A percentile compares a stretch with the other conserved stretches of the same genome.
Evolutionary conservation across 352 stramenopile species (phyloP).

Genomic region (Pythium oligandrum): DNA sequence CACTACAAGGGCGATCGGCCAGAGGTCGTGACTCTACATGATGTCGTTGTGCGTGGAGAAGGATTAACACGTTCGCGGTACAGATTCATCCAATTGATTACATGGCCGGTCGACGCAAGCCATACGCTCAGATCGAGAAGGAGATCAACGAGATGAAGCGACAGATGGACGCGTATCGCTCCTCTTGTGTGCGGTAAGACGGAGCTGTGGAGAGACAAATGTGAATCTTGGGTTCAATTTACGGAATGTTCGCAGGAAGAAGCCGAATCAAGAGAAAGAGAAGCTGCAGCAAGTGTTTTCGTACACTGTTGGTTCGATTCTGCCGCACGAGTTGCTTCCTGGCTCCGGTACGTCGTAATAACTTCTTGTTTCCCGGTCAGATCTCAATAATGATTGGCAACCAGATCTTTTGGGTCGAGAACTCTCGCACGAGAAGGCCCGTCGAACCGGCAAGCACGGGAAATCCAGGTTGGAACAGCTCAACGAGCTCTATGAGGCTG

Average conservation of each 20-base stretch:
- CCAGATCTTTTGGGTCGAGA: slow-evolving; percentile 62
- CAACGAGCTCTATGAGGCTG: slow-evolving; percentile 54
- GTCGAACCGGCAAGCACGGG: slow-evolving; percentile 26
- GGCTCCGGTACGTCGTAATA: slow-evolving; percentile 36
- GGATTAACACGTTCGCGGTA: neutral
- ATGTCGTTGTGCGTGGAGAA: no score
- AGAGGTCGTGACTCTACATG: slow-evolving; percentile 19
- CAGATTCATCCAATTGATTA: slow-evolving; percentile 65
- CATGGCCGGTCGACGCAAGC: slow-evolving; percentile 41
- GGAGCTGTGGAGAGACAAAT: neutral
- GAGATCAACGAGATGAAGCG: slow-evolving; percentile 66
- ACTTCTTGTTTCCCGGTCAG: neutral
- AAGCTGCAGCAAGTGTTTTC: slow-evolving; percentile 79
- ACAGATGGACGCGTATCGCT: slow-evolving; percentile 61
- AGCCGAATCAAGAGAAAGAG: slow-evolving; percentile 75
- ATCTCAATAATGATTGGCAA: neutral
- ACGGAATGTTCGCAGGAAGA: slow-evolving; percentile 13
- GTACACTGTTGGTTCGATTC: slow-evolving; percentile 58
- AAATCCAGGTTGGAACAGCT: slow-evolving; percentile 51
- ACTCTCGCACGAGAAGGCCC: slow-evolving; percentile 42
- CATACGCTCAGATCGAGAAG: slow-evolving; percentile 71
- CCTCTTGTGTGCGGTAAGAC: slow-evolving; percentile 44
- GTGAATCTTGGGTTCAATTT: no score
- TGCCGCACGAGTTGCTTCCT: slow-evolving; percentile 67
- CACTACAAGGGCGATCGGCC: slow-evolving; percentile 17